A percentile compares a stretch with the other conserved stretches of the same genome.
Conservation (phyloP, 768 basidiomycete genomes). For the Kwoniella pini region DNA sequence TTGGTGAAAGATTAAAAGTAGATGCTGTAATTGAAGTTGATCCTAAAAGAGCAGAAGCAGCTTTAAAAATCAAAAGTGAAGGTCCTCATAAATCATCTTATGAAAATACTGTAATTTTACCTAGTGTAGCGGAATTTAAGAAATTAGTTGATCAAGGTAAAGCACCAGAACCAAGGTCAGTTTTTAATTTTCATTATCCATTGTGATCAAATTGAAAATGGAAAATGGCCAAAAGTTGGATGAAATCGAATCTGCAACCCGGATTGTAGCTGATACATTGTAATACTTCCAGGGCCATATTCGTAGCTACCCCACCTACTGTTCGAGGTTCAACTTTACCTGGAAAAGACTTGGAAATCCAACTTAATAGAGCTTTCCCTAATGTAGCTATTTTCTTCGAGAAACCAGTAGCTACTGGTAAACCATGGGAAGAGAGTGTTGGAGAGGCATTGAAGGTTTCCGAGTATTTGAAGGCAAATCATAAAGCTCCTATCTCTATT, state of each 20-base stretch:
- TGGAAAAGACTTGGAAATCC: slow-evolving; percentile 78
- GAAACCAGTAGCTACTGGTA: slow-evolving; percentile 85
- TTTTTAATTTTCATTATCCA: neutral
- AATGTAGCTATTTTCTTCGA: slow-evolving; percentile 84
- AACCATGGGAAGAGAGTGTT: slow-evolving; percentile 53
- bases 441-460: slow-evolving; percentile 70
- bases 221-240: neutral
- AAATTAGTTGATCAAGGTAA: slow-evolving; percentile 26
- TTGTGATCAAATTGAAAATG: neutral
- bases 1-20: slow-evolving; percentile 89
- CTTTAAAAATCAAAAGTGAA: slow-evolving; percentile 76
- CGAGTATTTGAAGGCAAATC: slow-evolving; percentile 66
- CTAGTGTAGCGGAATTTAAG: slow-evolving; percentile 23
- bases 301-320: slow-evolving; percentile 87
- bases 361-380: slow-evolving; percentile 81
- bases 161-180: slow-evolving; percentile 33
- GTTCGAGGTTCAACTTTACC: slow-evolving; percentile 74
- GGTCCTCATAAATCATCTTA: slow-evolving; percentile 87
- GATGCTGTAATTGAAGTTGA: slow-evolving; percentile 90
- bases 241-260: no score
- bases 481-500: slow-evolving; percentile 73
- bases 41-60: slow-evolving; percentile 73
- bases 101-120: slow-evolving; percentile 62
- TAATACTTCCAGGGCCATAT: slow-evolving; percentile 63
- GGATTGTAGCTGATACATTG: neutral